Evolutionary conservation across 2,329 filamentous ascomycete species (phyloP).

Genomic region (Remersonia thermophila): DNA sequence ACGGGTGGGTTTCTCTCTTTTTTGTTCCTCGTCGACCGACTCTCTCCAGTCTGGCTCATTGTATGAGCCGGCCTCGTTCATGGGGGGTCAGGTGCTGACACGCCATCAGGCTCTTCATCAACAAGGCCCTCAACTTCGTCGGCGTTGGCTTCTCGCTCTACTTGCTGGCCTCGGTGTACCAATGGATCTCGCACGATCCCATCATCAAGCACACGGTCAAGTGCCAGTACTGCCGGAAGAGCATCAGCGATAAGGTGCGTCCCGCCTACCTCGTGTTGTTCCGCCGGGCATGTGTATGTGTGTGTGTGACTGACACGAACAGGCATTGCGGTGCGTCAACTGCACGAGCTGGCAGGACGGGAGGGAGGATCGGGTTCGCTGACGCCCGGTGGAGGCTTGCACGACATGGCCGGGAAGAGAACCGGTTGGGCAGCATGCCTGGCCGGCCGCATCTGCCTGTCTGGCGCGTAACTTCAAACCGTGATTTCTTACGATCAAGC

Average conservation of each 20-base stretch:
- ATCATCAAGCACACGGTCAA: slow-evolving; percentile 60
- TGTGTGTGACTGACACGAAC: background rate
- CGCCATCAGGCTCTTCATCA: slow-evolving; percentile 41
- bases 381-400: background rate
- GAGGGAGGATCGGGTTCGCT: slow-evolving; percentile 27
- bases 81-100: background rate
- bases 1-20: slow-evolving; percentile 41
- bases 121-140: slow-evolving; percentile 52
- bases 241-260: slow-evolving; percentile 49
- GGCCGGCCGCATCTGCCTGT: too few species aligned
- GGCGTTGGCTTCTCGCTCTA: slow-evolving; percentile 56
- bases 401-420: too few species aligned
- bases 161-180: slow-evolving; percentile 49
- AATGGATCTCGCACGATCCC: slow-evolving; percentile 46
- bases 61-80: too few species aligned
- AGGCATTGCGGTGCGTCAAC: slow-evolving; percentile 35
- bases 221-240: slow-evolving; percentile 55
- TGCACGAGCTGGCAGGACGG: slow-evolving; percentile 42
- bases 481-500: too few species aligned
- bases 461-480: too few species aligned
- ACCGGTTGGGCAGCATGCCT: too few species aligned
- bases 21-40: too few species aligned
- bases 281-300: too few species aligned
- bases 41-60: background rate
- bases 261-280: background rate